phyloP scores from a whole-genome alignment of 2,329 filamentous ascomycete genomes.

The Aspergillus udagawae region DNA sequence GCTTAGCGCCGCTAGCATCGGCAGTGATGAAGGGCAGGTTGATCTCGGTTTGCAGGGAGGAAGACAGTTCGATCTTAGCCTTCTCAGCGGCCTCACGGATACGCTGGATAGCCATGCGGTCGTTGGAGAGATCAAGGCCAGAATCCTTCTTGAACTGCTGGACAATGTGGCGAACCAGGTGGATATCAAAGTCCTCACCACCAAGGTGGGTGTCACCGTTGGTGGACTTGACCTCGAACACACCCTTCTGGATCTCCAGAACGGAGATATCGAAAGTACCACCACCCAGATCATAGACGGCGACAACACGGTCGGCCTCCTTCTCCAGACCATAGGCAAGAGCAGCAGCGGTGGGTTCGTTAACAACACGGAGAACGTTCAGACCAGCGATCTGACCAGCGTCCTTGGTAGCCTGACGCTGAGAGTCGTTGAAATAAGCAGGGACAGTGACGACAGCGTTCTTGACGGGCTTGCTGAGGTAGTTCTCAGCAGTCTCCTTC shows the following conservation, averaged over 20 bases:
- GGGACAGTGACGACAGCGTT: conserved; percentile 96
- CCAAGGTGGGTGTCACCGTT: conserved; percentile 98
- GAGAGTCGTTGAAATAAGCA: conserved; percentile 98
- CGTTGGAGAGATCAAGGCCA: conserved; percentile 79
- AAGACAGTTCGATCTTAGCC: conserved; percentile 98
- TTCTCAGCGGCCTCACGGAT: conserved; percentile 98
- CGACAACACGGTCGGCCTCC: conserved; percentile 82
- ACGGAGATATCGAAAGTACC: conserved; percentile 99
- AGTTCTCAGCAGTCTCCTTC: conserved; percentile 97
- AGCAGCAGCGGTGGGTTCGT: conserved; percentile 94
- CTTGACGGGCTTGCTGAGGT: conserved; percentile 84
- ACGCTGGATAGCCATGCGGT: conserved; percentile 98
- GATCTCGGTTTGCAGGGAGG: conserved; percentile 92
- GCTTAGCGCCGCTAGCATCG: conserved; percentile 90
- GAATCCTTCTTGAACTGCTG: conserved; percentile 96
- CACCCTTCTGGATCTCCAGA: conserved; percentile 93
- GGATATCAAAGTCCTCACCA: conserved; percentile 97
- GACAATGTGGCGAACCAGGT: conserved; percentile 87
- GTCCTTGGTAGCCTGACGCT: conserved; percentile 97
- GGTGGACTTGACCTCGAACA: conserved; percentile 98
- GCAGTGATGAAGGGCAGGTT: conserved; percentile 99
- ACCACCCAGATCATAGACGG: conserved; percentile 96
- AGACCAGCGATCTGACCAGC: conserved; percentile 94
- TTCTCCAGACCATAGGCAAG: conserved; percentile 96
- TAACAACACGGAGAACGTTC: conserved; percentile 95